These are phyloP conservation scores for Sarocladium brachiariae DNA, from an alignment of 2,329 filamentous ascomycete species.

Conservation along the genomic window DNA sequence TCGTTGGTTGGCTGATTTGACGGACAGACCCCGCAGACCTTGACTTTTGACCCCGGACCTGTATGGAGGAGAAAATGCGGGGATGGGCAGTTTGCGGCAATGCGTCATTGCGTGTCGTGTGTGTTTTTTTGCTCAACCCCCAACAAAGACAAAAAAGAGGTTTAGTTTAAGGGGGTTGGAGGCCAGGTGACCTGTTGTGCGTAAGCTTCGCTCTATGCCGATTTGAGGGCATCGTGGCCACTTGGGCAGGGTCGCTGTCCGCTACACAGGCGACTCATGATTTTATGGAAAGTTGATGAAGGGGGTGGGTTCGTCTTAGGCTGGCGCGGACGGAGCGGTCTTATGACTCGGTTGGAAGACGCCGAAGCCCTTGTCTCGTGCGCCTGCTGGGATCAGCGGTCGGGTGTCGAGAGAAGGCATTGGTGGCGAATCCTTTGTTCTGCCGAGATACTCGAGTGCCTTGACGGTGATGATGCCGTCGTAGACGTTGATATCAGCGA, in stretches of 20 bases:
- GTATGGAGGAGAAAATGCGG: neutral
- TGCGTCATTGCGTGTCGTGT: too few species aligned
- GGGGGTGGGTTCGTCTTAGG: neutral
- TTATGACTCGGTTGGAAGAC: neutral
- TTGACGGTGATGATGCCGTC: conserved; percentile 38
- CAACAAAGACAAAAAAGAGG: neutral
- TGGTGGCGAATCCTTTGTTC: conserved; percentile 3
- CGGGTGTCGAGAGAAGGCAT: neutral
- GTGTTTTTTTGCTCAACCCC: too few species aligned
- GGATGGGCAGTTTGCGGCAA: too few species aligned
- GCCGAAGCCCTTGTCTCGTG: neutral
- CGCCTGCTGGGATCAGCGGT: neutral
- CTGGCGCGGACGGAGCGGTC: neutral
- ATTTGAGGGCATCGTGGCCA: too few species aligned
- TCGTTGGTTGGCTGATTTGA: too few species aligned
- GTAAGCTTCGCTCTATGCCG: neutral
- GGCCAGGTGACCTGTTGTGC: neutral
- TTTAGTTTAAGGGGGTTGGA: too few species aligned
- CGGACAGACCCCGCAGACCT: too few species aligned
- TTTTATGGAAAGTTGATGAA: too few species aligned
- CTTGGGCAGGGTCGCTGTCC: too few species aligned
- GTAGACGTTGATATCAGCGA: conserved; percentile 47
- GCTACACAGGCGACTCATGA: too few species aligned
- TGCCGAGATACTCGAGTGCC: conserved; percentile 26
- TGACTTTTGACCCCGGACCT: too few species aligned